A percentile compares a stretch with the other conserved stretches of the same genome.
Evolutionary conservation across 306 rosid species (phyloP).

Genomic region (Casuarina cunninghamiana): DNA sequence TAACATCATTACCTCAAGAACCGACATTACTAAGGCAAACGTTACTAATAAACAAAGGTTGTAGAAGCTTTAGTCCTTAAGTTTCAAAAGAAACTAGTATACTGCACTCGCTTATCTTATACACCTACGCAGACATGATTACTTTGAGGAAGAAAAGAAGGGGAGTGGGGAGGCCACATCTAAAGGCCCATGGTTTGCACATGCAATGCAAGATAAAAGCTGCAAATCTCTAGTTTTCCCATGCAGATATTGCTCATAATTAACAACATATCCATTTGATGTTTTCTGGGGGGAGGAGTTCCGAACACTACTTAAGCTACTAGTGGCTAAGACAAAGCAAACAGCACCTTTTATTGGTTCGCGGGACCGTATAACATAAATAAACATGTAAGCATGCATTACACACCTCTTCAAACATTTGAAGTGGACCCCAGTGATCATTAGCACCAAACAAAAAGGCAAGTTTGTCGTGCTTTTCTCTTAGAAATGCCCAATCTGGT

Average conservation of each 20-base stretch:
- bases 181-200: slow-evolving; percentile 9
- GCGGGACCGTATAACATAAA: background rate
- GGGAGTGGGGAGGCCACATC: slow-evolving; percentile 15
- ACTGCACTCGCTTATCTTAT: background rate
- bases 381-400: background rate
- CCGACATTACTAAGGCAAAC: background rate
- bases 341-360: too few relatives aligned
- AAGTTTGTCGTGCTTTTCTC: slow-evolving; percentile 55
- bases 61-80: background rate
- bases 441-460: slow-evolving; percentile 74
- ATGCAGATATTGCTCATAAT: background rate
- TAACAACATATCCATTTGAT: background rate
- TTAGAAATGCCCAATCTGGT: slow-evolving; percentile 83
- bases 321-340: too few relatives aligned
- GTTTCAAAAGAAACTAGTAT: background rate
- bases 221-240: slow-evolving; percentile 13
- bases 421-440: slow-evolving; percentile 96
- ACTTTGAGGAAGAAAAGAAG: background rate
- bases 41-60: background rate
- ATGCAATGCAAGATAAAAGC: background rate
- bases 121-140: background rate
- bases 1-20: background rate
- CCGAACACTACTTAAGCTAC: too few relatives aligned
- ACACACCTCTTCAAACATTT: slow-evolving; percentile 77
- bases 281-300: background rate